Evolutionary conservation across 768 basidiomycete genomes (phyloP), one percentile per base, ranked within the genome.

Genomic region (Clitopilus passeckerianus): DNA sequence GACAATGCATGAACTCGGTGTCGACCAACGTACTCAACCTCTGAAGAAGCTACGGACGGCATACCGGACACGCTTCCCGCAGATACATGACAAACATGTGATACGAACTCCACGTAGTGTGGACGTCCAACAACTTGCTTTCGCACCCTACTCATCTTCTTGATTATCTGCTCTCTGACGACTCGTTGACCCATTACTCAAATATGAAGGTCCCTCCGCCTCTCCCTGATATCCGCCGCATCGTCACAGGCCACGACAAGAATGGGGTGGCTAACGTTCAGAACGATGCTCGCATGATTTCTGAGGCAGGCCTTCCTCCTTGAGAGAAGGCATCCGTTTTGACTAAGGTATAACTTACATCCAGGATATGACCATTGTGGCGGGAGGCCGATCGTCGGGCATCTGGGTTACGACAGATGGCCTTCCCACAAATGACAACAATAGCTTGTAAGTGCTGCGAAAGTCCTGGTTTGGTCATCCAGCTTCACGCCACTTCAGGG

Each of bases 371-470:
- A 63, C 62, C 46, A 53, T 64, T 6, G 74, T 77, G 54, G 68
- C 64, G 37, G 78, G 77, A 15, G 74, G 68, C 12, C 74, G 68
- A 44, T 66, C 72, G 6, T 74, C 72, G 12, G 61, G 72, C 5
- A 71, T 84, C 27, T 86, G 85, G 85, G 72, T 74, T n/a, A 82
- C 80, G 3, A 68, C 69, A 5, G 75, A 79, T 56, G 71, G 76
- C 5, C 53, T 80, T 18, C 86, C 86, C 3, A 81, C 81, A 0
- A 75, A 77, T 16, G 83, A 86, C 61, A 86, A 83, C 63, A 85
- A 85, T 57, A 72, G 60, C 12, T 65, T 63, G 82, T 83, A 59
- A 16, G 60, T 23, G 22, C 18, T 50, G 16, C 16, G 22, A 50
- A 23, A 50, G 10, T 10, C 12, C 46, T 20, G 16, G 46, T 20